These are phyloP conservation scores for Sisymbrium irio DNA, from an alignment of 345 rosid species.

Conservation along the genomic window DNA sequence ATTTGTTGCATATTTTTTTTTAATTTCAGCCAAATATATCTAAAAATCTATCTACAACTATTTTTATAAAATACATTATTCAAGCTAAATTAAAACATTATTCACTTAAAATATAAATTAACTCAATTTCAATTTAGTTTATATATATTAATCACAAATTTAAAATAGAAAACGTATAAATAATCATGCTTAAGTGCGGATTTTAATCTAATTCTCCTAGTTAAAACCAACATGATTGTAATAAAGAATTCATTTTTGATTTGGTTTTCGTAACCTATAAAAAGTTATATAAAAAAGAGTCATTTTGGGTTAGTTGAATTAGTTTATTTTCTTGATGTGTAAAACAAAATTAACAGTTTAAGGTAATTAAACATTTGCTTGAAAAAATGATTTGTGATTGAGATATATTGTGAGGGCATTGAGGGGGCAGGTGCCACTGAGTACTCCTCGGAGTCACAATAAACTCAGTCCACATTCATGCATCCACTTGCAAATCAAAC, in stretches of 20 bases:
- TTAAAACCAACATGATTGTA: not conserved
- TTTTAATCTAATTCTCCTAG: not conserved
- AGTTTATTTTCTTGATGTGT: not conserved
- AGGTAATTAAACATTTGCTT: not conserved
- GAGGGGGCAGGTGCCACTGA: not conserved
- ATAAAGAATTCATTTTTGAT: not conserved
- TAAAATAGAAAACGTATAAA: too few species aligned
- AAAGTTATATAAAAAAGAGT: not conserved
- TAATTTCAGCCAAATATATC: too few species aligned
- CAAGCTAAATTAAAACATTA: too few species aligned
- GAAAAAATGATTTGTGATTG: not conserved
- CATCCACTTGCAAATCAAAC: constrained; percentile 1
- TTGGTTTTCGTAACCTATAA: not conserved
- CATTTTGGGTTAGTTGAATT: not conserved
- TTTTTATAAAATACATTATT: too few species aligned
- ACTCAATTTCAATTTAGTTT: too few species aligned
- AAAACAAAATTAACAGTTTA: not conserved
- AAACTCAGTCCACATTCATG: constrained; percentile 18
- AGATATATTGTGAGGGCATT: constrained; percentile 4
- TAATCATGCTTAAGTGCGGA: too few species aligned
- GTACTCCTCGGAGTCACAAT: constrained; percentile 18
- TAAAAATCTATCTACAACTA: too few species aligned
- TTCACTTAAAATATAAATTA: too few species aligned
- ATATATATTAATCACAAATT: too few species aligned
- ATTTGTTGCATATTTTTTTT: too few species aligned